Evolutionary conservation across 1,284 basidiomycete species (phyloP).

Genomic region (Athelia sp.): DNA sequence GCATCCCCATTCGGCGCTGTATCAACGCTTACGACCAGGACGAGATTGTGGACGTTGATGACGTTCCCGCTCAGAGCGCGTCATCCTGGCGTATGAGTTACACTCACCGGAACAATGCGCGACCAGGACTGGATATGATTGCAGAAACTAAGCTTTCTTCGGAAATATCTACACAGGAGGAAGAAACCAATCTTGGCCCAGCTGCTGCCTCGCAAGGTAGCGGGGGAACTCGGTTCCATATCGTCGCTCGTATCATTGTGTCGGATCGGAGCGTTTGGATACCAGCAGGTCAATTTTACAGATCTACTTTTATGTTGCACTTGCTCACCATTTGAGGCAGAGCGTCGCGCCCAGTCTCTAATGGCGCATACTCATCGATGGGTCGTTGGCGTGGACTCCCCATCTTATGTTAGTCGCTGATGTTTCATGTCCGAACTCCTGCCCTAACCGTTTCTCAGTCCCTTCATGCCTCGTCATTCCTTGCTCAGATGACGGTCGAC

Average conservation of each 20-base stretch:
- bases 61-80: constrained; percentile 6
- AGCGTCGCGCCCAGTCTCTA: constrained; percentile 31
- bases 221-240: constrained; percentile 55
- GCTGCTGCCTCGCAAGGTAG: too few relatives aligned
- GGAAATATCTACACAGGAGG: constrained; percentile 20
- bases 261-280: constrained; percentile 63
- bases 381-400: constrained; percentile 64
- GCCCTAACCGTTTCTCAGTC: constrained; percentile 29
- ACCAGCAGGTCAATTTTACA: constrained; percentile 39
- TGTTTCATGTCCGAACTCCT: constrained; percentile 6
- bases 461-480: constrained; percentile 46
- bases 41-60: constrained; percentile 39
- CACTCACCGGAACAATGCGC: constrained; percentile 39
- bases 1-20: constrained; percentile 45
- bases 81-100: constrained; percentile 36
- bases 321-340: constrained; percentile 23
- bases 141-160: constrained; percentile 11
- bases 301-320: neutral
- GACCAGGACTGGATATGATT: constrained; percentile 26
- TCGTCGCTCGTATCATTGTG: constrained; percentile 55
- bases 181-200: constrained; percentile 1
- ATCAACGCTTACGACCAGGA: constrained; percentile 51
- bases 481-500: constrained; percentile 45
- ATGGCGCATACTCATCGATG: constrained; percentile 58
- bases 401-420: constrained; percentile 56